Evolutionary conservation across 23 red algal genomes (phyloP).

Genomic region (Gracilaria gracilis): DNA sequence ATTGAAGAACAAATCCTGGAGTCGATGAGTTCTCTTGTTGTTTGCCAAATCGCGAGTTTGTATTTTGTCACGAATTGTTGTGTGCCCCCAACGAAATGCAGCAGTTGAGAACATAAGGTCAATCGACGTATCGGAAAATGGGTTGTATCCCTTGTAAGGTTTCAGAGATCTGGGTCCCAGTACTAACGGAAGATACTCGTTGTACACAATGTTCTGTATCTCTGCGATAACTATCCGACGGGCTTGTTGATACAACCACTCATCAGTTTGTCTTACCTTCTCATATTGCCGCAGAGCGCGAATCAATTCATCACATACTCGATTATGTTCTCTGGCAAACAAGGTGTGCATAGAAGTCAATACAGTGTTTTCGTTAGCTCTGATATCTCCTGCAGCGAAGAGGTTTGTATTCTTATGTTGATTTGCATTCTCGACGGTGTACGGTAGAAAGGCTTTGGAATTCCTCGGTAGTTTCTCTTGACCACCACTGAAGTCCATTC

Average conservation of each 20-base stretch:
- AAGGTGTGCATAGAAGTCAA: conserved; percentile 67
- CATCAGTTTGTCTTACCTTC: conserved; percentile 26
- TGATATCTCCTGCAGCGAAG: conserved; percentile 63
- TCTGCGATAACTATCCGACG: conserved; percentile 69
- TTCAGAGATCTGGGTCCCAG: conserved; percentile 41
- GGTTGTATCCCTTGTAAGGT: conserved; percentile 68
- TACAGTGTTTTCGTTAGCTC: conserved; percentile 73
- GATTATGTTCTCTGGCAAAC: conserved; percentile 75
- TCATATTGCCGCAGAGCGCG: not conserved
- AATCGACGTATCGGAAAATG: conserved; percentile 46
- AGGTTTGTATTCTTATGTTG: conserved; percentile 24
- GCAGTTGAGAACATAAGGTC: conserved; percentile 54
- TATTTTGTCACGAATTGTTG: conserved; percentile 56
- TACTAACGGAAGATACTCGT: conserved; percentile 62
- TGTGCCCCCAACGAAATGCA: conserved; percentile 73
- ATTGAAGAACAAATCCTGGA: conserved; percentile 66
- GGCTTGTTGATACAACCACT: conserved; percentile 65
- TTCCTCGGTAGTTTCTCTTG: conserved; percentile 38
- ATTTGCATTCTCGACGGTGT: conserved; percentile 49
- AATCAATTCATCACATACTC: conserved; percentile 46
- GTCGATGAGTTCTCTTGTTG: conserved; percentile 1
- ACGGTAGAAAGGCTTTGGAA: conserved; percentile 6
- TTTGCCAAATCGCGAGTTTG: conserved; percentile 14
- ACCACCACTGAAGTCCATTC: conserved; percentile 2
- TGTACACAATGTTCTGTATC: conserved; percentile 69